phyloP scores from a whole-genome alignment of 768 basidiomycete genomes.

The Macrolepiota fuliginosa region DNA sequence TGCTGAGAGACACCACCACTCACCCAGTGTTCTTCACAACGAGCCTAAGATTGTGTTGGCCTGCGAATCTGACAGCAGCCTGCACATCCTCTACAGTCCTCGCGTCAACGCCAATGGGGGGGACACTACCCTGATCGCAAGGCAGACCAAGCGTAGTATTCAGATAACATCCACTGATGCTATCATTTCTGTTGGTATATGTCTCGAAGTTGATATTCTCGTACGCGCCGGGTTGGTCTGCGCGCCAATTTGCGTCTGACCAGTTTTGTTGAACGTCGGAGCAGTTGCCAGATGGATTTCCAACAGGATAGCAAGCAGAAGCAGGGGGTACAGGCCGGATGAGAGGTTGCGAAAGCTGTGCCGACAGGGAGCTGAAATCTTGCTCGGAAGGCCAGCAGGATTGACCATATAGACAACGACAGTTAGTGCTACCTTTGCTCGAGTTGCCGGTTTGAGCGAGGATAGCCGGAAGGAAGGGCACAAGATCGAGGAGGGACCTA shows the following conservation, averaged over 20 bases:
- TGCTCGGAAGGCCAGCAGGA: conserved; percentile 39
- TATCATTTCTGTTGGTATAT: neutral
- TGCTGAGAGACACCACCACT: neutral
- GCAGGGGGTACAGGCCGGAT: conserved; percentile 38
- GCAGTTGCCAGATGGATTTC: conserved; percentile 30
- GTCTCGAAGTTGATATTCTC: neutral
- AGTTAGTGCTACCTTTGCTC: conserved; percentile 15
- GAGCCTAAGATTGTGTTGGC: conserved; percentile 32
- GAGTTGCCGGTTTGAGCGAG: neutral
- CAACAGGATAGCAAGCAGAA: conserved; percentile 37
- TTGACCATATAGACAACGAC: conserved; percentile 38
- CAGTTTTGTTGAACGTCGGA: conserved; percentile 2
- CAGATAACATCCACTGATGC: neutral
- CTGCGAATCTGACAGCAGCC: conserved; percentile 37
- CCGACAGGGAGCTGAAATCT: conserved; percentile 29
- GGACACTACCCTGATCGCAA: conserved; percentile 43
- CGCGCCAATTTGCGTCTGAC: conserved; percentile 10
- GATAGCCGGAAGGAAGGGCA: neutral
- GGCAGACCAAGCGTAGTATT: conserved; percentile 26
- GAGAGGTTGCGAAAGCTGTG: conserved; percentile 41
- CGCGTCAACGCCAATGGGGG: conserved; percentile 39
- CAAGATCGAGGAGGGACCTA: neutral
- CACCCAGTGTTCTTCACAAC: conserved; percentile 36
- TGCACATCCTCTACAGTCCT: conserved; percentile 35
- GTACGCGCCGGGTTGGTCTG: conserved; percentile 7